Conservation (phyloP, 176 grass and related monocot genomes). For the Oryza nivara region DNA sequence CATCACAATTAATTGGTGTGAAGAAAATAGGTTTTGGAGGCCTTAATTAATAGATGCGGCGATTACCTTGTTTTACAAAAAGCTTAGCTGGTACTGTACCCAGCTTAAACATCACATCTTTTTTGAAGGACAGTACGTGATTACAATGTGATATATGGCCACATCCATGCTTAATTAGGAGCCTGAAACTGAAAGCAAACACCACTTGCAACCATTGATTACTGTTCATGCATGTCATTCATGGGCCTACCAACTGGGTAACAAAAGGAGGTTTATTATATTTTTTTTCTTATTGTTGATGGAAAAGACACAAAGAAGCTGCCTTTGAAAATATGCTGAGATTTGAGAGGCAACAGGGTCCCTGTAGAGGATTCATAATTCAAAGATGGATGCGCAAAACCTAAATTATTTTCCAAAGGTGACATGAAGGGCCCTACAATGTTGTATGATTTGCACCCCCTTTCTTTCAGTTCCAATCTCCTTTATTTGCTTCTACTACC, state of each 20-base stretch:
- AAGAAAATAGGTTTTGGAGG: neutral
- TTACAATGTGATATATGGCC: neutral
- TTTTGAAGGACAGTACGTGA: neutral
- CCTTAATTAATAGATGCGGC: neutral
- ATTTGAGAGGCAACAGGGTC: conserved; percentile 32
- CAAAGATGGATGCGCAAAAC: conserved; percentile 6
- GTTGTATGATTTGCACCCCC: neutral
- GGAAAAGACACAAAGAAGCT: conserved; percentile 39
- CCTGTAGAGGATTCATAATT: conserved; percentile 25
- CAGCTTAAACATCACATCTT: neutral
- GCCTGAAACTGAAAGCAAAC: conserved; percentile 15
- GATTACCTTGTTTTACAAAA: neutral
- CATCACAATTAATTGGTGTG: neutral
- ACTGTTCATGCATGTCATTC: neutral
- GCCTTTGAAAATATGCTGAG: conserved; percentile 50
- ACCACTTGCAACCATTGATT: neutral
- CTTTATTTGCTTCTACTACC: conserved; percentile 11
- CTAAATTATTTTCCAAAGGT: conserved; percentile 34
- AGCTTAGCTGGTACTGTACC: neutral
- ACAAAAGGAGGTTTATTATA: conserved; percentile 22
- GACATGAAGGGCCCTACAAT: conserved; percentile 38
- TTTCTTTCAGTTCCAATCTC: neutral
- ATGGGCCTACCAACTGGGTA: conserved; percentile 3
- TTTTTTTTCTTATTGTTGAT: conserved; percentile 12
- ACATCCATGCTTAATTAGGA: neutral